Evolutionary conservation across 202 grass and related monocot genomes (phyloP).

Genomic region (Bolboschoenoplectus hybrid): DNA sequence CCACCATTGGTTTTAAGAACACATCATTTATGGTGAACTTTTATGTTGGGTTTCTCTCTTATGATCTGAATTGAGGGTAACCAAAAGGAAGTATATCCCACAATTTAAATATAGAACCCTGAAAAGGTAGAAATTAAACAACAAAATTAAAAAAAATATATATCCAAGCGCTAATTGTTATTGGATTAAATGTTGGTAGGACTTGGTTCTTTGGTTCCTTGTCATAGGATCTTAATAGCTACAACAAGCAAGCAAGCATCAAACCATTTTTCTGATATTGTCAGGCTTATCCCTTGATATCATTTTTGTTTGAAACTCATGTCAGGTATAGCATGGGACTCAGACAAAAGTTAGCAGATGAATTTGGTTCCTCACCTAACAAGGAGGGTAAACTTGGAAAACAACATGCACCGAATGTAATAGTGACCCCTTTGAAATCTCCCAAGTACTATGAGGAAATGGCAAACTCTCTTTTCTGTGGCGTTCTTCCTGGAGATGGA

Average conservation of each 20-base stretch:
- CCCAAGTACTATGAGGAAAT: conserved; percentile 76
- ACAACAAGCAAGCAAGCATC: background rate
- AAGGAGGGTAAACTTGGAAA: conserved; percentile 79
- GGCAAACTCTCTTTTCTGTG: conserved; percentile 86
- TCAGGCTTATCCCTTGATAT: background rate
- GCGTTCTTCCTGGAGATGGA: conserved; percentile 90
- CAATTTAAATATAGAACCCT: background rate
- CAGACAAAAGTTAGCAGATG: conserved; percentile 79
- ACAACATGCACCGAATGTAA: conserved; percentile 61
- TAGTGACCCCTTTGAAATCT: conserved; percentile 66
- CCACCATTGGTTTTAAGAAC: background rate
- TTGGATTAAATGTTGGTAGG: no score
- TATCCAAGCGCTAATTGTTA: no score
- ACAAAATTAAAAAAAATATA: background rate
- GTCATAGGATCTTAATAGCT: background rate
- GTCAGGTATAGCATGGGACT: conserved; percentile 93
- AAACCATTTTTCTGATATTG: conserved; percentile 16
- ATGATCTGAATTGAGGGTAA: background rate
- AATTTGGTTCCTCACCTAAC: conserved; percentile 82
- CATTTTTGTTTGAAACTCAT: conserved; percentile 36
- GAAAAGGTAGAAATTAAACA: conserved; percentile 10
- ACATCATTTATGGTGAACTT: background rate
- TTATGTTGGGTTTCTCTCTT: background rate
- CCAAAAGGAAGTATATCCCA: background rate
- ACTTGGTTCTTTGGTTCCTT: background rate